Conservation (phyloP, 805 yeast species). For the Scheffersomyces amazonensis region DNA sequence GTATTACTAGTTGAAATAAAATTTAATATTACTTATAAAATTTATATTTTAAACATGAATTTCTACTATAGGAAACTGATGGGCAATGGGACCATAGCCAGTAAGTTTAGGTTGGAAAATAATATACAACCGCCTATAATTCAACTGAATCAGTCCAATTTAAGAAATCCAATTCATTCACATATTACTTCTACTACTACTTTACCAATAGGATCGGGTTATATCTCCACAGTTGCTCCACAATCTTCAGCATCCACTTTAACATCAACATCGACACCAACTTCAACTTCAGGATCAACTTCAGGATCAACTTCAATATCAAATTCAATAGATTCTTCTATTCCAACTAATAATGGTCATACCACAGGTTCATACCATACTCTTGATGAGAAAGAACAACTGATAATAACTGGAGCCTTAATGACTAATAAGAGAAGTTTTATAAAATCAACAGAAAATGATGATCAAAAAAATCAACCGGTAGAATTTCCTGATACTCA, state of each 20-base stretch:
- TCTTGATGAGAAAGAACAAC: not conserved
- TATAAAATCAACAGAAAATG: not conserved
- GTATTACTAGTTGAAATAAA: too few species aligned
- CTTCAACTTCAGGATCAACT: too few species aligned
- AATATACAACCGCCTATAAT: constrained; percentile 5
- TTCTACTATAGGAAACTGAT: constrained; percentile 33
- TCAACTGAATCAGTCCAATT: constrained; percentile 16
- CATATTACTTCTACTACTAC: too few species aligned
- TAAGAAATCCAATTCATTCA: constrained; percentile 6
- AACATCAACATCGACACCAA: too few species aligned
- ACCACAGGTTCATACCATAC: not conserved
- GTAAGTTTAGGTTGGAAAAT: constrained; percentile 26
- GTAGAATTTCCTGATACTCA: constrained; percentile 18
- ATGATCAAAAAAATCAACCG: not conserved
- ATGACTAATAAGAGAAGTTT: not conserved
- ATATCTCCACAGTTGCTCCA: too few species aligned
- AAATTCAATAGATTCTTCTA: constrained; percentile 6
- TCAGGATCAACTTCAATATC: too few species aligned
- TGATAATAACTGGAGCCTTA: not conserved
- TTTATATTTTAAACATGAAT: too few species aligned
- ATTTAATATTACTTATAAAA: too few species aligned
- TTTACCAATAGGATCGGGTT: too few species aligned
- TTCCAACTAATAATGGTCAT: constrained; percentile 4
- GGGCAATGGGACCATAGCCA: constrained; percentile 38
- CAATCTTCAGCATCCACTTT: too few species aligned